Conservation (phyloP, 2,329 filamentous ascomycete genomes). For the Aspergillaceae sp. region DNA sequence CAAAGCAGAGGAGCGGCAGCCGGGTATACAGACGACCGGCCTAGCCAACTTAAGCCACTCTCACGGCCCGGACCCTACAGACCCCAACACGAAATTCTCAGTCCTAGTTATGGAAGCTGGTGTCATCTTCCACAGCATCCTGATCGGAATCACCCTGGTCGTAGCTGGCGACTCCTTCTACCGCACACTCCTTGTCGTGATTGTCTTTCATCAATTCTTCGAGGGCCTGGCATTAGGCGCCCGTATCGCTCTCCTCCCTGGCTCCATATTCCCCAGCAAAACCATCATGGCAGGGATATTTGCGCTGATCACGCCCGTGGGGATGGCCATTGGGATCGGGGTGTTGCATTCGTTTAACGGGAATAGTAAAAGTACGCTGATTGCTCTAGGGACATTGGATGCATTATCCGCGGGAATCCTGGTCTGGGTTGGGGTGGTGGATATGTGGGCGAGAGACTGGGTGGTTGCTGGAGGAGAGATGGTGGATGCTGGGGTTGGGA, state of each 20-base stretch:
- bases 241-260: slow-evolving; percentile 54
- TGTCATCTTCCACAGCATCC: slow-evolving; percentile 61
- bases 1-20: slow-evolving; percentile 1
- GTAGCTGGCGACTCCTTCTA: slow-evolving; percentile 45
- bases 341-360: slow-evolving; percentile 64
- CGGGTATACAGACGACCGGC: slow-evolving; percentile 2
- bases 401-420: slow-evolving; percentile 67
- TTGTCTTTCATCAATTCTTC: slow-evolving; percentile 71
- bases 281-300: slow-evolving; percentile 56
- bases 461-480: slow-evolving; percentile 52
- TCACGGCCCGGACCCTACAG: slow-evolving; percentile 23
- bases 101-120: slow-evolving; percentile 65
- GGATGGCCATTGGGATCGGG: slow-evolving; percentile 72
- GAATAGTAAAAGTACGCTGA: slow-evolving; percentile 57
- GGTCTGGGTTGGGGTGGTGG: slow-evolving; percentile 69
- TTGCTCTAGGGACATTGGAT: slow-evolving; percentile 66
- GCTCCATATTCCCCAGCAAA: slow-evolving; percentile 32
- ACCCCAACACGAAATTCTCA: slow-evolving; percentile 45
- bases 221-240: slow-evolving; percentile 67
- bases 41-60: slow-evolving; percentile 25
- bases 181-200: slow-evolving; percentile 50
- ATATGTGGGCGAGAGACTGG: slow-evolving; percentile 75
- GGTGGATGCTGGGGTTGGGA: slow-evolving; percentile 41
- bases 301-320: slow-evolving; percentile 63
- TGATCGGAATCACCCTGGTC: slow-evolving; percentile 44